Evolutionary conservation across 257 asterid genomes (phyloP).

Genomic region (Solanum pennellii): DNA sequence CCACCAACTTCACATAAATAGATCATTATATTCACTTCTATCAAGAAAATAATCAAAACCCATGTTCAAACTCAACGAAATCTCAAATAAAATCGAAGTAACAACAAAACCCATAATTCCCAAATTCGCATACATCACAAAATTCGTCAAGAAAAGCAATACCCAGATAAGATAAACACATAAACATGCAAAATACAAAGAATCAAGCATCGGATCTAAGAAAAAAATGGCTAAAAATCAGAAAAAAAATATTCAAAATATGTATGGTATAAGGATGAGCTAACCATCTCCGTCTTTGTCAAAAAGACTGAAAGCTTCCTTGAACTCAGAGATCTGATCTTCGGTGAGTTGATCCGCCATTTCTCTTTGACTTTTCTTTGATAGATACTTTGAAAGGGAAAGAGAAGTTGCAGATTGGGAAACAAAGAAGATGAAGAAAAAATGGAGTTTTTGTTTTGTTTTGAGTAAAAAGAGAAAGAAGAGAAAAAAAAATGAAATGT

Average conservation of each 20-base stretch:
- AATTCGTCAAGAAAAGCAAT: neutral
- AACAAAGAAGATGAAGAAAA: neutral
- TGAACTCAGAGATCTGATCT: conserved; percentile 1
- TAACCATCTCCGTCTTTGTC: neutral
- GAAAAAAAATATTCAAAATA: neutral
- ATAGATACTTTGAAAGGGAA: neutral
- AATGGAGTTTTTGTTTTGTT: neutral
- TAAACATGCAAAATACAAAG: neutral
- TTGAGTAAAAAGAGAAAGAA: neutral
- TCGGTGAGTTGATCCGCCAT: neutral
- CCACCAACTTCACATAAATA: neutral
- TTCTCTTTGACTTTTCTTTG: neutral
- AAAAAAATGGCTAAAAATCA: neutral
- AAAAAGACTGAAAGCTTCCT: neutral
- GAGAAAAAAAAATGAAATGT: neutral
- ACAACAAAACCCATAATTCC: neutral
- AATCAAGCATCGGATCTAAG: neutral
- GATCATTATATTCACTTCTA: neutral
- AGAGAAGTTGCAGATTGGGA: neutral
- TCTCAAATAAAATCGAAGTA: neutral
- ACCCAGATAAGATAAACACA: neutral
- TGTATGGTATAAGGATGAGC: neutral
- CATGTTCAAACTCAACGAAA: neutral
- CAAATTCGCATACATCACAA: neutral
- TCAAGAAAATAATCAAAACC: neutral